Percentiles rank a stretch among this genome's conserved stretches.
Conservation (phyloP, 2,329 filamentous ascomycete species). For the Fusarium foetens region DNA sequence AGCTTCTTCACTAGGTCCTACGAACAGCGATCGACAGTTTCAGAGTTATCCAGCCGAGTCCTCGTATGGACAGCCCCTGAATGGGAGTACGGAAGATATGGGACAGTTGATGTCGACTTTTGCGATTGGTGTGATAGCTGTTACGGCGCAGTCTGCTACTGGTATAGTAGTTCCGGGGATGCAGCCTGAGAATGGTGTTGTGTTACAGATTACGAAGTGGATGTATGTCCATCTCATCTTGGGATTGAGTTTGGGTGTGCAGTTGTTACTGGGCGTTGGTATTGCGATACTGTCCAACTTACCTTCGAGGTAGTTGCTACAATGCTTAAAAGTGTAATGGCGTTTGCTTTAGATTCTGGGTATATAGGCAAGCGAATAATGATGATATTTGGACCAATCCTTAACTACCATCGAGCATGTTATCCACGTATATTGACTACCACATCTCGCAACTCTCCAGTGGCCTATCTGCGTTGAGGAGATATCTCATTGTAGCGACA, state of each 20-base stretch:
- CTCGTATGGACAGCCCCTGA: slow-evolving; percentile 48
- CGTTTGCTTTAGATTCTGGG: not conserved
- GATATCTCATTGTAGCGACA: not conserved
- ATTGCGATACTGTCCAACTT: slow-evolving; percentile 28
- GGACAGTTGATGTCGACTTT: slow-evolving; percentile 51
- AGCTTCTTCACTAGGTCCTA: slow-evolving; percentile 29
- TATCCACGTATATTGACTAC: not conserved
- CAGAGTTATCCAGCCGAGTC: slow-evolving; percentile 57
- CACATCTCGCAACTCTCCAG: not conserved
- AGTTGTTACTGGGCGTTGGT: slow-evolving; percentile 42
- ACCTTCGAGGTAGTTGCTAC: not conserved
- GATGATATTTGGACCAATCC: not conserved
- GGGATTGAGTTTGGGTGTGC: slow-evolving; percentile 46
- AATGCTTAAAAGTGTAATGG: not conserved
- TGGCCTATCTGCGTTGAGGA: not conserved
- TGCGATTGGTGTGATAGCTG: slow-evolving; percentile 50
- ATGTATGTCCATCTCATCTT: slow-evolving; percentile 45
- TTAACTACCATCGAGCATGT: not conserved
- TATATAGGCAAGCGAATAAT: not conserved
- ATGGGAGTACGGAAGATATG: slow-evolving; percentile 49
- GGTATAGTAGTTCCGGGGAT: slow-evolving; percentile 42
- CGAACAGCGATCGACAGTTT: slow-evolving; percentile 27
- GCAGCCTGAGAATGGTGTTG: slow-evolving; percentile 47
- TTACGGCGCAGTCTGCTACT: slow-evolving; percentile 47
- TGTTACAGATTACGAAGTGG: slow-evolving; percentile 49